Conservation (phyloP, 2,329 filamentous ascomycete species). For the Daldinia sp. region DNA sequence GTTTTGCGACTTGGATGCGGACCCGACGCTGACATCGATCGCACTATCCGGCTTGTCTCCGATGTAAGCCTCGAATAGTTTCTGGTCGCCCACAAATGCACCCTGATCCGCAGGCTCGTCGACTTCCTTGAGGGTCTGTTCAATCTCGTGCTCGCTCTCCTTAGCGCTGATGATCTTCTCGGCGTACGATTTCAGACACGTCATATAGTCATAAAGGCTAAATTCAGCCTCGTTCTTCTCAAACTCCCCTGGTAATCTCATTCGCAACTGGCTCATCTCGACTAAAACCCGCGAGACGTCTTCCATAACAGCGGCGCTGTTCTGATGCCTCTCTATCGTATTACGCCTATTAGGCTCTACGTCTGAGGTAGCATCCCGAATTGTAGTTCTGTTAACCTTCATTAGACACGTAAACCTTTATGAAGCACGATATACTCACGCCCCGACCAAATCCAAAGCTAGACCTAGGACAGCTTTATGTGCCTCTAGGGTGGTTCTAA, state of each 20-base stretch:
- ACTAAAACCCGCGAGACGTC: conserved; percentile 48
- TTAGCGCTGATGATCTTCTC: conserved; percentile 39
- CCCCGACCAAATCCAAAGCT: conserved; percentile 52
- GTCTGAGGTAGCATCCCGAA: conserved; percentile 38
- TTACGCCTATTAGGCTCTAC: conserved; percentile 35
- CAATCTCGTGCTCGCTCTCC: conserved; percentile 36
- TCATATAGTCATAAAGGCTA: conserved; percentile 72
- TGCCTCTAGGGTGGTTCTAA: conserved; percentile 49
- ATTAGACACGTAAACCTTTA: conserved; percentile 31
- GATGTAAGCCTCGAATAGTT: conserved; percentile 46
- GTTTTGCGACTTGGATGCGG: conserved; percentile 34
- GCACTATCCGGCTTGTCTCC: conserved; percentile 53
- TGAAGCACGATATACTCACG: conserved; percentile 44
- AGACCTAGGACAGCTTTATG: conserved; percentile 52
- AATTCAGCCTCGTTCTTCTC: conserved; percentile 74
- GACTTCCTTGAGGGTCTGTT: conserved; percentile 13
- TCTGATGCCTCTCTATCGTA: conserved; percentile 36
- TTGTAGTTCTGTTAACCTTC: conserved; percentile 37
- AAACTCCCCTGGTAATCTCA: conserved; percentile 52
- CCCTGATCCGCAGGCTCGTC: conserved; percentile 31
- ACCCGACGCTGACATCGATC: conserved; percentile 49
- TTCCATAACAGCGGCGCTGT: conserved; percentile 39
- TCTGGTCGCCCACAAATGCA: conserved; percentile 42
- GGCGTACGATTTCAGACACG: conserved; percentile 73
- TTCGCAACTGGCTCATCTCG: conserved; percentile 48